Evolutionary conservation across 305 asterid genomes (phyloP).

Genomic region (Plantago lanceolata): DNA sequence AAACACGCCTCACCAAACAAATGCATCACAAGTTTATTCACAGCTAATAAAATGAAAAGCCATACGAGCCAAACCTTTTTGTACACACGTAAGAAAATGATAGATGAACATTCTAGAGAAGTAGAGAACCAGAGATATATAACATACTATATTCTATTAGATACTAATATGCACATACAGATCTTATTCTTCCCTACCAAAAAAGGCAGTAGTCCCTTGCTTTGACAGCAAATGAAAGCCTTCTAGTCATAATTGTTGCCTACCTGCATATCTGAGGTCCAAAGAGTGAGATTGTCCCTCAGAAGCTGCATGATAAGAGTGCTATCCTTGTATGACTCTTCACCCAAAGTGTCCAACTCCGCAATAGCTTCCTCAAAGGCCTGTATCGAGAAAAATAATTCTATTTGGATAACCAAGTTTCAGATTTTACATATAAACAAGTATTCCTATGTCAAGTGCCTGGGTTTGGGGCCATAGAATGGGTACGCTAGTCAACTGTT

Average conservation of each 20-base stretch:
- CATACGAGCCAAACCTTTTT: not conserved
- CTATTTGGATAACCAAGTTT: not conserved
- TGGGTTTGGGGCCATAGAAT: no score
- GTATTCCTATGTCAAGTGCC: no score
- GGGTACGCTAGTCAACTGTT: no score
- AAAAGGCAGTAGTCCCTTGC: not conserved
- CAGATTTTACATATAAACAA: not conserved
- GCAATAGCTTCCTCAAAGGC: slow-evolving; percentile 69
- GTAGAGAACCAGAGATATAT: not conserved
- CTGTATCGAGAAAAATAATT: slow-evolving; percentile 28
- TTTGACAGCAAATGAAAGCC: not conserved
- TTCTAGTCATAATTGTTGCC: slow-evolving; percentile 14
- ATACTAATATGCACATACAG: not conserved
- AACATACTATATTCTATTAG: not conserved
- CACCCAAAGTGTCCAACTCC: slow-evolving; percentile 59
- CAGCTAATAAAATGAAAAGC: not conserved
- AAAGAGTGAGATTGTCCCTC: slow-evolving; percentile 62
- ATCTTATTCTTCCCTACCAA: not conserved
- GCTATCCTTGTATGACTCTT: slow-evolving; percentile 66
- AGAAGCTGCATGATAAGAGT: slow-evolving; percentile 68
- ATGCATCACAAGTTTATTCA: not conserved
- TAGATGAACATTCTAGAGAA: not conserved
- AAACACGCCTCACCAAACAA: not conserved
- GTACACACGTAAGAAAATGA: not conserved
- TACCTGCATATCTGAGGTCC: slow-evolving; percentile 70